Evolutionary conservation across 73 alveolate species (phyloP).

Genomic region (Blepharisma stoltei): DNA sequence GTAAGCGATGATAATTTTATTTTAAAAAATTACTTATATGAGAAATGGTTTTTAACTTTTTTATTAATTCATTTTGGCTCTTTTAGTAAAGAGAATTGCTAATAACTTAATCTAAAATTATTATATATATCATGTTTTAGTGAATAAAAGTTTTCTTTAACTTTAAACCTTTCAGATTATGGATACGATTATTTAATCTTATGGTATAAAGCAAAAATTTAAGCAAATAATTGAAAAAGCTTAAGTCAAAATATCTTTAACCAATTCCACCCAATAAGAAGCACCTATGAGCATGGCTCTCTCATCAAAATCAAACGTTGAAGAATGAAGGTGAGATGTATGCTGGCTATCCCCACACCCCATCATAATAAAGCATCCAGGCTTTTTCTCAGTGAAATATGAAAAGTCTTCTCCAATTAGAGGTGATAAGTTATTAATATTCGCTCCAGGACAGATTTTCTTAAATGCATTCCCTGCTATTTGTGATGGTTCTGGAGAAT

Average conservation of each 20-base stretch:
- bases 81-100: no score
- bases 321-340: slow-evolving; percentile 10
- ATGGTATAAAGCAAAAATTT: no score
- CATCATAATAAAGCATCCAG: slow-evolving; percentile 27
- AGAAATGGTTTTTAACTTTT: no score
- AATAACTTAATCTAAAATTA: no score
- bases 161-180: no score
- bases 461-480: neutral
- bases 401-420: slow-evolving; percentile 38
- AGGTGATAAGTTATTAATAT: neutral
- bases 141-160: no score
- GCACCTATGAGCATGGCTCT: slow-evolving; percentile 37
- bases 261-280: slow-evolving; percentile 38
- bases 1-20: no score
- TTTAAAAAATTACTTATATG: no score
- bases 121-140: no score
- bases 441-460: slow-evolving; percentile 23
- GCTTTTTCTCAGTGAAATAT: slow-evolving; percentile 26
- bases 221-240: no score
- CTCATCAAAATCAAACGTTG: slow-evolving; percentile 38
- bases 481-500: slow-evolving; percentile 5
- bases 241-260: slow-evolving; percentile 31
- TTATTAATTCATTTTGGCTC: no score
- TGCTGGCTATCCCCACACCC: slow-evolving; percentile 13
- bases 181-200: no score